Conservation (phyloP, 495 filamentous ascomycete genomes). For the Penicillium lividum region DNA sequence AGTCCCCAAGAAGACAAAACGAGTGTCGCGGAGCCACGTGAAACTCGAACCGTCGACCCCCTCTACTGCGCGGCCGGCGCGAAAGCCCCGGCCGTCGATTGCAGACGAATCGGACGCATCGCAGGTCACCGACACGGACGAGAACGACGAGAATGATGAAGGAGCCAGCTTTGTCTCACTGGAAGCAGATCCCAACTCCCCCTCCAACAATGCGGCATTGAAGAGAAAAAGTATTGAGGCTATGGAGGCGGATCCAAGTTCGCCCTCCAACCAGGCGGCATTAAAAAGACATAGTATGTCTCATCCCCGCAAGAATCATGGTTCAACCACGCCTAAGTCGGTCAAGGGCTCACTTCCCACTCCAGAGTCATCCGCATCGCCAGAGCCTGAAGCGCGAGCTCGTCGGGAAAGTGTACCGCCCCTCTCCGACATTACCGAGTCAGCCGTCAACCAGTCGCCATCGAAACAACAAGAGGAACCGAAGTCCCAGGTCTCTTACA, state of each 20-base stretch:
- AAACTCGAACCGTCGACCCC: constrained; percentile 55
- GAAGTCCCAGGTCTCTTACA: constrained; percentile 57
- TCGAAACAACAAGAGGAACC: constrained; percentile 39
- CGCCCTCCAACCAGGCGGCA: constrained; percentile 61
- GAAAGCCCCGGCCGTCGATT: constrained; percentile 37
- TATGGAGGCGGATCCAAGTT: constrained; percentile 53
- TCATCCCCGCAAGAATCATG: constrained; percentile 54
- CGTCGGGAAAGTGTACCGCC: constrained; percentile 56
- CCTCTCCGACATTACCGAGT: constrained; percentile 74
- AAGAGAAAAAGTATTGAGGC: constrained; percentile 60
- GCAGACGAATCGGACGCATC: constrained; percentile 36
- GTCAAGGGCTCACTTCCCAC: constrained; percentile 57
- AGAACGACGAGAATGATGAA: constrained; percentile 32
- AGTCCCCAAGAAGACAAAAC: constrained; percentile 54
- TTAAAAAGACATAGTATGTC: constrained; percentile 70
- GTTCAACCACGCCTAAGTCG: constrained; percentile 45
- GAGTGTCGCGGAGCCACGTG: constrained; percentile 56
- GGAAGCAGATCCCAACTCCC: constrained; percentile 57
- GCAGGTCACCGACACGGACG: constrained; percentile 30
- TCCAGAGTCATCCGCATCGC: constrained; percentile 56
- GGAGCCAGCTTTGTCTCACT: constrained; percentile 50
- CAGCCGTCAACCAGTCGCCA: constrained; percentile 63
- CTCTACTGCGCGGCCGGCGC: constrained; percentile 35
- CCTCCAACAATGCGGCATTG: constrained; percentile 57
- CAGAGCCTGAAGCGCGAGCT: constrained; percentile 53